A percentile compares a stretch with the other conserved stretches of the same genome.
These are phyloP conservation scores for Bruguiera sexangula DNA, from an alignment of 345 rosid species.

Conservation along the genomic window DNA sequence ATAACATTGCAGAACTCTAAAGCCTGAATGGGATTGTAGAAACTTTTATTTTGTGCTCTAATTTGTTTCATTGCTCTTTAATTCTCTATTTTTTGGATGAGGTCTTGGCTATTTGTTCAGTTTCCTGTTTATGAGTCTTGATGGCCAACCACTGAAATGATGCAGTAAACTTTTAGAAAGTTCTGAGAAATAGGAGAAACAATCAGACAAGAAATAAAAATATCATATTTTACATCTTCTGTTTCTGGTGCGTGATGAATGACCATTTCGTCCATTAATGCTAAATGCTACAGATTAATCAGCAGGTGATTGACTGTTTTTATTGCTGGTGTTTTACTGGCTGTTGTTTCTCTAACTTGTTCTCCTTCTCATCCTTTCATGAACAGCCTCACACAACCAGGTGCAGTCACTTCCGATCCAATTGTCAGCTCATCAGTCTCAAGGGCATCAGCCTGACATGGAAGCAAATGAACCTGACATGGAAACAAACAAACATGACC, in stretches of 20 bases:
- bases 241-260: neutral
- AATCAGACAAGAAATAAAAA: neutral
- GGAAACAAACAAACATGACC: too few species aligned
- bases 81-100: neutral
- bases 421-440: too few species aligned
- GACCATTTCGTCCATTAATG: neutral
- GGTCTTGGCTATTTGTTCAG: too few species aligned
- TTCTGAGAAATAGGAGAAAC: neutral
- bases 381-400: conserved; percentile 52
- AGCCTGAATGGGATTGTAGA: conserved; percentile 6
- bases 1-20: conserved; percentile 7
- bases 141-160: neutral
- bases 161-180: neutral
- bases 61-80: neutral
- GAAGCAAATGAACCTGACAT: too few species aligned
- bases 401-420: too few species aligned
- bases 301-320: neutral
- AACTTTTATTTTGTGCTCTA: conserved; percentile 6
- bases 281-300: neutral
- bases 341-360: conserved; percentile 16
- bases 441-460: too few species aligned
- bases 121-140: too few species aligned
- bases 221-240: neutral
- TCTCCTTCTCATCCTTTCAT: conserved; percentile 4
- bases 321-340: neutral